A percentile compares a stretch with the other conserved stretches of the same genome.
Conservation (phyloP, 1,284 basidiomycete genomes). For the Fomitopsis schrenkii region DNA sequence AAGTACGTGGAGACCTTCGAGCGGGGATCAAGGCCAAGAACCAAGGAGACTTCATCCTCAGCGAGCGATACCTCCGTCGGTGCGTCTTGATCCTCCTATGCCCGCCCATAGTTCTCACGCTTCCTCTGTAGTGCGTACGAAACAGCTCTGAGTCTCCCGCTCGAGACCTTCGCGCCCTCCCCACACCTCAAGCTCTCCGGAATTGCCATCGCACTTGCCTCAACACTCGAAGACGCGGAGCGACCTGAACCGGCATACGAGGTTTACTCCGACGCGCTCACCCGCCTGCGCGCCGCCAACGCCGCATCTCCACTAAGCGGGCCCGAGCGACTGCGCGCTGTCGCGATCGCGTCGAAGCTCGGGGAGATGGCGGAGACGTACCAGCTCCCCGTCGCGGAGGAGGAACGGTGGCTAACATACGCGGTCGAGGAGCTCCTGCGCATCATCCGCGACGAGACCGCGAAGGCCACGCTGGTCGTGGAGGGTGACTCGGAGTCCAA, state of each 20-base stretch:
- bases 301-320: conserved; percentile 27
- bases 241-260: conserved; percentile 49
- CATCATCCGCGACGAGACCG: conserved; percentile 15
- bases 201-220: conserved; percentile 61
- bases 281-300: conserved; percentile 19
- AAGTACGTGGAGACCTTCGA: conserved; percentile 60
- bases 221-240: conserved; percentile 49
- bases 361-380: conserved; percentile 50
- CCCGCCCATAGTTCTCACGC: not conserved
- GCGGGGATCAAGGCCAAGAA: conserved; percentile 62
- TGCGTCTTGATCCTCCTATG: conserved; percentile 26
- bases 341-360: conserved; percentile 65
- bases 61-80: conserved; percentile 52
- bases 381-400: conserved; percentile 37
- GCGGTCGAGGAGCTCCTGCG: conserved; percentile 59
- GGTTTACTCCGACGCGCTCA: conserved; percentile 43
- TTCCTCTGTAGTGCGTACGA: conserved; percentile 52
- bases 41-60: conserved; percentile 53
- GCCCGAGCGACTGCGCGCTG: conserved; percentile 52
- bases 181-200: conserved; percentile 70
- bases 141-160: conserved; percentile 46
- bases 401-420: conserved; percentile 57
- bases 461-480: conserved; percentile 5
- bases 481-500: conserved; percentile 10
- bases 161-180: conserved; percentile 42